Percentiles rank a stretch among this genome's conserved stretches.
Conservation (phyloP, 805 yeast genomes). For the Nakazawaea laoshanensis region DNA sequence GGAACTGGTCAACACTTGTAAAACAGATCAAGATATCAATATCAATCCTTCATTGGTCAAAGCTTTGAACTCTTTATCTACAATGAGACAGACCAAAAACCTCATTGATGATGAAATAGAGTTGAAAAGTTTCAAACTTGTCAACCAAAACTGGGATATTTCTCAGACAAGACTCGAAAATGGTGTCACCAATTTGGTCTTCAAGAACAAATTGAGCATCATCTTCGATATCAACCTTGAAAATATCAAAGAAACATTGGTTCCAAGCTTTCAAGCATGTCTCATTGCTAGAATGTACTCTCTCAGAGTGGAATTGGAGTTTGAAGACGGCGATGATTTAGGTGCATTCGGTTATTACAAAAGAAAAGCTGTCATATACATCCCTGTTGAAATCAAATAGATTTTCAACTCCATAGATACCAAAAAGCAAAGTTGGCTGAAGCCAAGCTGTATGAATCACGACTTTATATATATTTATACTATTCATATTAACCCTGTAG, state of each 20-base stretch:
- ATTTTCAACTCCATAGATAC: no score
- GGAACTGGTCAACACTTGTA: slow-evolving; percentile 3
- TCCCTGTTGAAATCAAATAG: slow-evolving; percentile 10
- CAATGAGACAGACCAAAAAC: slow-evolving; percentile 1
- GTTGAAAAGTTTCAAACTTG: slow-evolving; percentile 1
- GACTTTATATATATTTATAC: neutral
- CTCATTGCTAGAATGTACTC: slow-evolving; percentile 48
- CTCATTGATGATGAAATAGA: slow-evolving; percentile 7
- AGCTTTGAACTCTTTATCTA: slow-evolving; percentile 7
- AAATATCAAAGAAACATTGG: slow-evolving; percentile 38
- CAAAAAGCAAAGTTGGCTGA: no score
- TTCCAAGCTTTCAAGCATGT: slow-evolving; percentile 55
- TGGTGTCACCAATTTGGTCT: slow-evolving; percentile 2
- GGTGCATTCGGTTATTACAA: slow-evolving; percentile 4
- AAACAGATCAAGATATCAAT: neutral
- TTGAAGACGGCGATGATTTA: slow-evolving; percentile 7
- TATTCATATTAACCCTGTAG: neutral
- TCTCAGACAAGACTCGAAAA: neutral
- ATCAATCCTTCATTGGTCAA: slow-evolving; percentile 4
- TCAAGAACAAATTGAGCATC: slow-evolving; percentile 13
- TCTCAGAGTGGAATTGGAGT: slow-evolving; percentile 10
- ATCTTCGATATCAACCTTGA: slow-evolving; percentile 18
- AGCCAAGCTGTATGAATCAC: no score
- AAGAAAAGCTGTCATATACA: slow-evolving; percentile 7
- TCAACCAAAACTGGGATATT: slow-evolving; percentile 7